Base-by-base conservation (phyloP, 306 rosid species). In the Glycine soja region DNA sequence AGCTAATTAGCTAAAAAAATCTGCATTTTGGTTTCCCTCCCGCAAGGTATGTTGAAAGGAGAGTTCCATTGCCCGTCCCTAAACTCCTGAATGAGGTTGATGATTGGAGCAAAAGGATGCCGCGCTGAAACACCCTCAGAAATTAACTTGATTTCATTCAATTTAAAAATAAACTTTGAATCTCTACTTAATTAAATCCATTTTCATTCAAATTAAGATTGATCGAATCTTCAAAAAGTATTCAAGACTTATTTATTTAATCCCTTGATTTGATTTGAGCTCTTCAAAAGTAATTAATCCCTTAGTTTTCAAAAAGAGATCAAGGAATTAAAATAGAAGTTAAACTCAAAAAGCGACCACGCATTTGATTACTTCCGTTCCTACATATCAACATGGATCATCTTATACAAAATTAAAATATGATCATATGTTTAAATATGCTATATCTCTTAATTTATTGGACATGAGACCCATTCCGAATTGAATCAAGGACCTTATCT, bases 391-490 rank as follows among this genome's bases (percentile, higher is more conserved):
- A 18, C 4, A 59, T 59, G 40, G 36, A 59, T 5, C 8, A 10
- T 59, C 40, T 10, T 19, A 24, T 59, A 59, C 10, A 59, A 24
- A 59, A 59, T 59, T 12, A 2, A 59, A 59, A 9, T 10, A 30
- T 19, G 66, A 24, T 59, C 40, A 59, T 12, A 24, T 59, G n/a
- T 24, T 24, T 59, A 59, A 59, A 59, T 24, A 19, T 19, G 30
- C 10, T 59, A 30, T 59, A 10, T 30, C 66, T 24, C 66, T 59
- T n/a, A n/a, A n/a, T n/a, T 59, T 59, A 32, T 59, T 24, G 6
- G 40, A 51, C 19, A 14, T 52, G 58, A 52, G 58, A 30, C 66
- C 66, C 66, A 59, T 59, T 59, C 66, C n/a, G 40, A 59, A 59
- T 59, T 59, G 66, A 59, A 24, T 59, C 40, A 24, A 58, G 1